Conservation (phyloP, 2,329 filamentous ascomycete genomes). For the Onygenales sp. region DNA sequence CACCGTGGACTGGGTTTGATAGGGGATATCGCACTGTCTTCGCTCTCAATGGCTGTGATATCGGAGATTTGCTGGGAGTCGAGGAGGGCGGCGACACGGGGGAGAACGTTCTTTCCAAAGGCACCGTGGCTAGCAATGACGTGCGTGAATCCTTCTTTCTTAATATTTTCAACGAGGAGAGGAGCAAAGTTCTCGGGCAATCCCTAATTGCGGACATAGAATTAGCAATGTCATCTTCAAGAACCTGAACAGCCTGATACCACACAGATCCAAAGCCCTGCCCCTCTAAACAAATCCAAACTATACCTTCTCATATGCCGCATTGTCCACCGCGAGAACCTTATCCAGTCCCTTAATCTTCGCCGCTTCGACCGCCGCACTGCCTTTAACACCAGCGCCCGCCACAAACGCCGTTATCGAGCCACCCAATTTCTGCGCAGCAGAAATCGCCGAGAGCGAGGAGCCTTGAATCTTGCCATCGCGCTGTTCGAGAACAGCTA, state of each 20-base stretch:
- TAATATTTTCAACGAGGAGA: constrained; percentile 89
- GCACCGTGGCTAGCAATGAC: constrained; percentile 84
- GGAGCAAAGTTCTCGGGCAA: constrained; percentile 92
- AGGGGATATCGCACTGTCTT: constrained; percentile 56
- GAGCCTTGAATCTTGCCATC: constrained; percentile 77
- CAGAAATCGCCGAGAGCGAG: constrained; percentile 76
- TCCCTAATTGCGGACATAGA: constrained; percentile 44
- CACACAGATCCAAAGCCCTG: background rate
- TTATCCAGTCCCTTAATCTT: constrained; percentile 89
- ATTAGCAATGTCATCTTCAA: background rate
- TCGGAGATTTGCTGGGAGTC: constrained; percentile 93
- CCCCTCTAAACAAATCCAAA: background rate
- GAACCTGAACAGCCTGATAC: background rate
- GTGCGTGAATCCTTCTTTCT: constrained; percentile 89
- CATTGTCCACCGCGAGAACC: constrained; percentile 79
- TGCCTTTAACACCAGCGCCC: constrained; percentile 61
- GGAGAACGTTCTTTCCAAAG: constrained; percentile 92
- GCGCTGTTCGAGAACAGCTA: constrained; percentile 86
- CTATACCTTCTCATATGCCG: constrained; percentile 77
- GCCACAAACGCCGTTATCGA: constrained; percentile 80
- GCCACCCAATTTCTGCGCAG: constrained; percentile 78
- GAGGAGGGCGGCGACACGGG: constrained; percentile 80
- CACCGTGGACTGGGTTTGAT: background rate
- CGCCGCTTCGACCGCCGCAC: constrained; percentile 70
- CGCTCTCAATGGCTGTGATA: constrained; percentile 73